Evolutionary conservation across 345 rosid species (phyloP).

Genomic region (Aegle marmelos): DNA sequence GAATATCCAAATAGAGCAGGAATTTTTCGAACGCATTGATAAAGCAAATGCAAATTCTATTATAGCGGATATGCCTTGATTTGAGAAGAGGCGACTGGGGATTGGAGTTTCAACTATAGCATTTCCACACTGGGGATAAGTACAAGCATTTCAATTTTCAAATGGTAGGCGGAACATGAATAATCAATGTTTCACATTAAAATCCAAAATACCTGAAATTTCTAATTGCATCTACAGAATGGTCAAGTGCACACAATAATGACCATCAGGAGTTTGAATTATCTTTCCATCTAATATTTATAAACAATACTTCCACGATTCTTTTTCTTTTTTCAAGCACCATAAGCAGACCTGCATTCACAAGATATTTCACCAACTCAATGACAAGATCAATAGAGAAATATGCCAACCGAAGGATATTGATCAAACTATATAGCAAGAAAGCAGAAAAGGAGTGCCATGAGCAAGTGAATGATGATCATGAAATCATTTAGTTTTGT

Average conservation of each 20-base stretch:
- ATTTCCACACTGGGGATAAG: too few species aligned
- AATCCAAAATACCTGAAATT: neutral
- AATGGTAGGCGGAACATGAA: neutral
- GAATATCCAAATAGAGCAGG: too few species aligned
- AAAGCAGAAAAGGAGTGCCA: neutral
- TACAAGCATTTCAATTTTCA: neutral
- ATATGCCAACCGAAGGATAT: neutral
- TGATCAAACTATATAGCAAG: neutral
- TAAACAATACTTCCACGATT: neutral
- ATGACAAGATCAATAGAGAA: neutral
- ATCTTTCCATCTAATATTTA: neutral
- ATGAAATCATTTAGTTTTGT: neutral
- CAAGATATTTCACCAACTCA: neutral
- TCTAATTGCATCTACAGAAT: neutral
- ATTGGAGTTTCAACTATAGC: neutral
- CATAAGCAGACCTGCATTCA: slow-evolving; percentile 1
- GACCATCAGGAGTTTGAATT: neutral
- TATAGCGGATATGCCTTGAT: neutral
- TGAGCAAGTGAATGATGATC: neutral
- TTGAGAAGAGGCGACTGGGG: neutral
- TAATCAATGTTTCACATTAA: neutral
- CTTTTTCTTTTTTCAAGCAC: neutral
- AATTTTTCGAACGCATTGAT: too few species aligned
- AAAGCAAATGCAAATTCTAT: neutral
- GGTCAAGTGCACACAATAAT: neutral